phyloP scores from a whole-genome alignment of 1,284 basidiomycete genomes.

The Hemileia vastatrix region DNA sequence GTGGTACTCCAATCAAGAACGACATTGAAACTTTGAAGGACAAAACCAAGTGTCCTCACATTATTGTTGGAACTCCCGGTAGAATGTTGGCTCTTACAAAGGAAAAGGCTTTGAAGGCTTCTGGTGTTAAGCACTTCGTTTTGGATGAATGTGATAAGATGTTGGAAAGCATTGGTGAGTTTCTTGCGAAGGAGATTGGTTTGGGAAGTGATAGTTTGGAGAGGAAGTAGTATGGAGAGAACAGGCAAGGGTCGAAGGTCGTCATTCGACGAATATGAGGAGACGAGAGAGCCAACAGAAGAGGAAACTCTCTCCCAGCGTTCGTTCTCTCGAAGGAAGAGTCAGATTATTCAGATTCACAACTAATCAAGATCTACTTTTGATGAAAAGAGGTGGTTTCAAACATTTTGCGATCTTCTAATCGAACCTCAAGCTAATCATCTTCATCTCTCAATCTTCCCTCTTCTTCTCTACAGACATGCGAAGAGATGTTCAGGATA shows the following conservation, averaged over 20 bases:
- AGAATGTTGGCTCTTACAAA: conserved; percentile 81
- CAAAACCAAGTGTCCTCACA: conserved; percentile 96
- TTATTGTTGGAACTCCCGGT: conserved; percentile 94
- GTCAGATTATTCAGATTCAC: too few species aligned
- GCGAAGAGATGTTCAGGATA: conserved; percentile 99
- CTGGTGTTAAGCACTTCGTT: conserved; percentile 96
- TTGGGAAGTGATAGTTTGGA: not conserved
- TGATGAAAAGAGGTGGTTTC: too few species aligned
- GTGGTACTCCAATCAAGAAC: conserved; percentile 85
- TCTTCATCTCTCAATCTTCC: not conserved
- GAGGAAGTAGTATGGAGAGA: too few species aligned
- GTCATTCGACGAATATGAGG: too few species aligned
- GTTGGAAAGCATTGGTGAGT: conserved; percentile 99
- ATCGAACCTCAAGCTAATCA: conserved; percentile 1
- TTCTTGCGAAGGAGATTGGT: conserved; percentile 34
- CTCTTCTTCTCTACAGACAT: conserved; percentile 60
- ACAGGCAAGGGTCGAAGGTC: too few species aligned
- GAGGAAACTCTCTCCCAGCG: too few species aligned
- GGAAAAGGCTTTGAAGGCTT: conserved; percentile 83
- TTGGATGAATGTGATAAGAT: conserved; percentile 99
- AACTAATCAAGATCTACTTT: too few species aligned
- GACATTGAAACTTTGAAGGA: conserved; percentile 88
- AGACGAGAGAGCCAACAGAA: too few species aligned
- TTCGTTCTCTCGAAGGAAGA: too few species aligned
- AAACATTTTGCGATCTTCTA: too few species aligned